phyloP scores from a whole-genome alignment of 768 basidiomycete species.

The Collybia sp. region DNA sequence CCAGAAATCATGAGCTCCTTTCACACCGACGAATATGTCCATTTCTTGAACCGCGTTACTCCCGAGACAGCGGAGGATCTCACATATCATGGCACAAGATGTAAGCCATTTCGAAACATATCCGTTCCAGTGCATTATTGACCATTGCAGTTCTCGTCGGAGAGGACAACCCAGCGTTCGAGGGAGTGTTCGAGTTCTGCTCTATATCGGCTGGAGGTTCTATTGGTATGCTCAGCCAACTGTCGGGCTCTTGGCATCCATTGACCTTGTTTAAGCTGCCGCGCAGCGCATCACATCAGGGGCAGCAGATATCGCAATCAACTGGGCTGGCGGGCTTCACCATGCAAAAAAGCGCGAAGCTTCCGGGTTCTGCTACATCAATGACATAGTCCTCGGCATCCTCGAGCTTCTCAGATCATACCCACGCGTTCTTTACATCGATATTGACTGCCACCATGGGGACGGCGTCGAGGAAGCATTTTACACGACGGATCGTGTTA shows the following conservation, averaged over 20 bases:
- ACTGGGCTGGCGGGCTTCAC: constrained; percentile 98
- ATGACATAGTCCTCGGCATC: constrained; percentile 94
- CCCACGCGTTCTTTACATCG: constrained; percentile 91
- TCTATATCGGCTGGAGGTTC: constrained; percentile 96
- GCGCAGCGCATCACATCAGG: constrained; percentile 79
- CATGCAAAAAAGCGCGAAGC: constrained; percentile 99
- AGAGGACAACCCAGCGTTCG: constrained; percentile 95
- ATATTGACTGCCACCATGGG: constrained; percentile 98
- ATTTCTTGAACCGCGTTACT: constrained; percentile 83
- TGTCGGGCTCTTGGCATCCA: background rate
- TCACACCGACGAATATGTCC: constrained; percentile 97
- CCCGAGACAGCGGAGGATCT: constrained; percentile 89
- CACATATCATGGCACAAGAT: constrained; percentile 80
- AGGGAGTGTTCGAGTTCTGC: constrained; percentile 96
- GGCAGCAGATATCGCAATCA: constrained; percentile 87
- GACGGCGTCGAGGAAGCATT: constrained; percentile 99
- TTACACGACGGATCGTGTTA: constrained; percentile 94
- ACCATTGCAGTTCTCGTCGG: constrained; percentile 53
- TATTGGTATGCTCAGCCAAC: constrained; percentile 53
- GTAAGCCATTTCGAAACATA: constrained; percentile 38
- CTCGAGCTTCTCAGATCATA: constrained; percentile 85
- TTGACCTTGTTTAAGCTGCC: constrained; percentile 46
- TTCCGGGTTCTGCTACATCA: constrained; percentile 98
- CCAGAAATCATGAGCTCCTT: constrained; percentile 85
- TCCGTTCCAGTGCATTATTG: background rate